These are phyloP conservation scores for Fomitopsis serialis DNA, from an alignment of 768 basidiomycete genomes.

Conservation along the genomic window DNA sequence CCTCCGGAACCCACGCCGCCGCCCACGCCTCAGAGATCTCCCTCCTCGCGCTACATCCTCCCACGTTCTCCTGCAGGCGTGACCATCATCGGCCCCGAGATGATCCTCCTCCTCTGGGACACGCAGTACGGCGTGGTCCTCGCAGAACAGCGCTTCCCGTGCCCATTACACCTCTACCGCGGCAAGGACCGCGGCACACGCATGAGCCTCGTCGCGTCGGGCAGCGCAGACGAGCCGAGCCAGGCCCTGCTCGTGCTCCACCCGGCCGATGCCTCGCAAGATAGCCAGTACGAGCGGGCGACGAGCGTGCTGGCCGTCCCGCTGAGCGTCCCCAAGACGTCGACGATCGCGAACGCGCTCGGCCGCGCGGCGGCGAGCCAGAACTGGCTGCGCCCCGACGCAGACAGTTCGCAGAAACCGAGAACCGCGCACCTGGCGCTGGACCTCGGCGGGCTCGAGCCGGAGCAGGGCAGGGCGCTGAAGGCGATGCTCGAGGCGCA, in stretches of 20 bases:
- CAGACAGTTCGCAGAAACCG: not conserved
- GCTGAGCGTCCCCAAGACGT: slow-evolving; percentile 42
- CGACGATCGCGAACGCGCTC: slow-evolving; percentile 61
- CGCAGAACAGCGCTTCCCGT: slow-evolving; percentile 19
- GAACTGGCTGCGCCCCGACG: slow-evolving; percentile 37
- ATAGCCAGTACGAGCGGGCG: slow-evolving; percentile 11
- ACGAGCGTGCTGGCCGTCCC: slow-evolving; percentile 61
- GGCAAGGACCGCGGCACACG: slow-evolving; percentile 14
- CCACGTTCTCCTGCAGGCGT: slow-evolving; percentile 23
- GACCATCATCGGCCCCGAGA: slow-evolving; percentile 11
- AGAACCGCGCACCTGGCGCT: not conserved
- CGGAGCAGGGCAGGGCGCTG: slow-evolving; percentile 29
- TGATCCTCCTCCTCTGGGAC: slow-evolving; percentile 28
- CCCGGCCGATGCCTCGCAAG: slow-evolving; percentile 1
- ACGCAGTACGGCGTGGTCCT: slow-evolving; percentile 28
- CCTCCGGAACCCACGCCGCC: slow-evolving; percentile 1
- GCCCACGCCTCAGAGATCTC: slow-evolving; percentile 16
- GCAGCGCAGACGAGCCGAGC: not conserved
- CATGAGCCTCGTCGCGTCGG: slow-evolving; percentile 10
- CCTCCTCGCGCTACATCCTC: slow-evolving; percentile 23
- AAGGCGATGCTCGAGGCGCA: slow-evolving; percentile 35
- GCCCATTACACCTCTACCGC: slow-evolving; percentile 20
- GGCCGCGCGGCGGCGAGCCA: slow-evolving; percentile 41
- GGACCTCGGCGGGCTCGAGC: slow-evolving; percentile 1
- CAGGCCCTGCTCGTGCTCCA: slow-evolving; percentile 15